A percentile compares a stretch with the other conserved stretches of the same genome.
These are phyloP conservation scores for Chimonanthus salicifolius DNA, from an alignment of 164 flowering plant species.

Conservation along the genomic window DNA sequence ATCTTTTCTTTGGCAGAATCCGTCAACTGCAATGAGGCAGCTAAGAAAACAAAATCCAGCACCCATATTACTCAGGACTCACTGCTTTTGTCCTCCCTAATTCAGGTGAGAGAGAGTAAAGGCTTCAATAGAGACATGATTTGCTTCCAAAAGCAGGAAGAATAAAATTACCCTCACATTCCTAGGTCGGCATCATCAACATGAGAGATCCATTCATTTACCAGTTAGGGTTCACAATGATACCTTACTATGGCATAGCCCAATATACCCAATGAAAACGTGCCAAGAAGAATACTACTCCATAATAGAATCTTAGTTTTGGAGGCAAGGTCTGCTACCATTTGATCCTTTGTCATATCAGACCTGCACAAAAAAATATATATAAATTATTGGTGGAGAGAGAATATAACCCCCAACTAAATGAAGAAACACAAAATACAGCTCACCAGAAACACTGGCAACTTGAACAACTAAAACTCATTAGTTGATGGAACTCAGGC, in stretches of 20 bases:
- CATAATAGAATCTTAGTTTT: conserved; percentile 47
- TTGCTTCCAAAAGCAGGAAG: too few relatives aligned
- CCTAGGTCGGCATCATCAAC: background rate
- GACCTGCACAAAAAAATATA: conserved; percentile 45
- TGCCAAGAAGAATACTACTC: conserved; percentile 60
- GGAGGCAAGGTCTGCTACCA: conserved; percentile 49
- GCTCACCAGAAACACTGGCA: background rate
- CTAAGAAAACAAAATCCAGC: too few relatives aligned
- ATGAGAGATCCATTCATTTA: background rate
- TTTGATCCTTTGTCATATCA: conserved; percentile 65
- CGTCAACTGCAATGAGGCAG: too few relatives aligned
- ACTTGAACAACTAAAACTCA: background rate
- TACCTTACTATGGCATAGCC: conserved; percentile 73
- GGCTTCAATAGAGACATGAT: too few relatives aligned
- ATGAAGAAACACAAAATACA: background rate
- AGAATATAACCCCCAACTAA: background rate
- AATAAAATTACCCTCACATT: too few relatives aligned
- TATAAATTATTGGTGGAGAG: background rate
- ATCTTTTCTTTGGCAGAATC: too few relatives aligned
- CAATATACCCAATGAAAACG: conserved; percentile 60
- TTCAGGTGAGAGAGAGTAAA: too few relatives aligned
- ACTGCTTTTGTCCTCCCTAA: too few relatives aligned
- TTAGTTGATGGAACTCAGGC: background rate
- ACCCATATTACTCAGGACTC: too few relatives aligned
- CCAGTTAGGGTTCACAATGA: background rate